Percentiles rank a stretch among this genome's conserved stretches.
Conservation (phyloP, 2,329 filamentous ascomycete genomes). For the Colletotrichum musae region DNA sequence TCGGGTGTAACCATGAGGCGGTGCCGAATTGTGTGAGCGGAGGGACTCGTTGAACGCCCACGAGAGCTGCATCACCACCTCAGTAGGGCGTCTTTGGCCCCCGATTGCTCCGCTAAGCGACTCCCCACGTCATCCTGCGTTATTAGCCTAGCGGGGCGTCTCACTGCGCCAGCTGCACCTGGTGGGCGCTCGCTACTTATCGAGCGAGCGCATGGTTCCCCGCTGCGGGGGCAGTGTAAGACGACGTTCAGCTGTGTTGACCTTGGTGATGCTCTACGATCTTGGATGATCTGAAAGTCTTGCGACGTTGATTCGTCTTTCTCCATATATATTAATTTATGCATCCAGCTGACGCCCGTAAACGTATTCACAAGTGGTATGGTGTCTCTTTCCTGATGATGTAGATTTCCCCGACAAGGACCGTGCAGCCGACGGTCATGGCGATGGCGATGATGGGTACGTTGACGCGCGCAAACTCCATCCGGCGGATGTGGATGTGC, state of each 20-base stretch:
- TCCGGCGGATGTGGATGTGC: constrained; percentile 73
- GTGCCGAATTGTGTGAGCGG: no score
- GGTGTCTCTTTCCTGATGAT: constrained; percentile 62
- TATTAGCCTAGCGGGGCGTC: background rate
- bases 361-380: constrained; percentile 46
- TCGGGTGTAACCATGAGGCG: background rate
- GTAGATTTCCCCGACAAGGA: constrained; percentile 76
- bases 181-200: background rate
- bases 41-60: background rate
- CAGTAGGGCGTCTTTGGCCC: background rate
- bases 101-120: constrained; percentile 4
- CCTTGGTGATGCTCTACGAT: background rate
- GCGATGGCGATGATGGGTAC: constrained; percentile 78
- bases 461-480: constrained; percentile 79
- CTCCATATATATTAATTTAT: background rate
- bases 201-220: background rate
- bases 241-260: background rate
- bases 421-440: constrained; percentile 75
- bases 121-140: no score
- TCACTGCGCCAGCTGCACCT: background rate
- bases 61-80: background rate
- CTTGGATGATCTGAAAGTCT: background rate
- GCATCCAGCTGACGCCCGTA: background rate
- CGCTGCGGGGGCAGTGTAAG: background rate
- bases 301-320: background rate